These are phyloP conservation scores for Zymoseptoria tritici DNA, from an alignment of 2,329 filamentous ascomycete species.

Conservation along the genomic window DNA sequence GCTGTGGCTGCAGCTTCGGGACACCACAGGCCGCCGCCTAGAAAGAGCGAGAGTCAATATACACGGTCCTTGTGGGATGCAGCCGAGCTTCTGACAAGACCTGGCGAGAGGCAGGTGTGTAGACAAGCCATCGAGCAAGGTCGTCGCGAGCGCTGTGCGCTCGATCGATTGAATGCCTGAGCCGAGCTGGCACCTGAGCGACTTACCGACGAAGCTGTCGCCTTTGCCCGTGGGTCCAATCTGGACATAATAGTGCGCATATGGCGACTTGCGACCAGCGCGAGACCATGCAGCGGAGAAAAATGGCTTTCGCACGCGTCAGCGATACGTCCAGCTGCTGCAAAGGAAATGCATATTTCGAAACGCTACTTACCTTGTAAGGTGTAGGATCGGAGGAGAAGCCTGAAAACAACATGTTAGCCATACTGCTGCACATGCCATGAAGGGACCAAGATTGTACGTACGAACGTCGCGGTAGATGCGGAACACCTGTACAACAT, in stretches of 20 bases:
- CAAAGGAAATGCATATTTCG: neutral
- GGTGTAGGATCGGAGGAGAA: conserved; percentile 80
- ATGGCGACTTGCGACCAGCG: conserved; percentile 78
- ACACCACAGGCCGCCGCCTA: conserved; percentile 74
- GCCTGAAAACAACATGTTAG: conserved; percentile 28
- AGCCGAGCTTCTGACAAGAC: neutral
- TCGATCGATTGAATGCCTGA: neutral
- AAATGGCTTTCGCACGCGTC: conserved; percentile 49
- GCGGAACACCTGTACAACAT: conserved; percentile 56
- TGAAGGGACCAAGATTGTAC: neutral
- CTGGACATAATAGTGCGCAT: conserved; percentile 84
- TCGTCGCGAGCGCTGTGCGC: neutral
- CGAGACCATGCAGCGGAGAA: conserved; percentile 83
- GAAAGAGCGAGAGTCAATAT: neutral
- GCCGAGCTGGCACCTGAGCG: neutral
- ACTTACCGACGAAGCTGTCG: conserved; percentile 63
- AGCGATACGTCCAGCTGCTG: neutral
- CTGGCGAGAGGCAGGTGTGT: neutral
- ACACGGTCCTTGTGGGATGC: conserved; percentile 4
- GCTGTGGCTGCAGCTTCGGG: conserved; percentile 61
- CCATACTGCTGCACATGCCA: neutral
- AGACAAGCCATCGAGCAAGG: neutral
- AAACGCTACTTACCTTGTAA: conserved; percentile 60
- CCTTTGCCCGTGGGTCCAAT: conserved; percentile 52
- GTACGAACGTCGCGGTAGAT: conserved; percentile 70